Evolutionary conservation across 257 asterid species (phyloP).

Genomic region (Capsicum baccatum): DNA sequence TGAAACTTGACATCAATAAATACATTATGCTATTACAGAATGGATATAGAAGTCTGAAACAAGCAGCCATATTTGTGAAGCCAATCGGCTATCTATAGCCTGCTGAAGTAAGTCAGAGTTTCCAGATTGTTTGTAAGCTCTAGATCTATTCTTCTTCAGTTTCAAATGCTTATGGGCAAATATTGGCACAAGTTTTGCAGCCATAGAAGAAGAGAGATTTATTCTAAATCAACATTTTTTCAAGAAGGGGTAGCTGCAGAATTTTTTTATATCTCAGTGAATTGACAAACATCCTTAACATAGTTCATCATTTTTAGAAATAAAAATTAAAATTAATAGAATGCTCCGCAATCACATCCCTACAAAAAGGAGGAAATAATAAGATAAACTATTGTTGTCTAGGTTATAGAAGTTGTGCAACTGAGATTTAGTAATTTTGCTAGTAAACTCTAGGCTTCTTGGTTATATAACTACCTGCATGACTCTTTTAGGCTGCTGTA

Average conservation of each 20-base stretch:
- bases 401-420: not conserved
- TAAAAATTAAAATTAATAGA: not conserved
- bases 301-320: not conserved
- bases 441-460: not conserved
- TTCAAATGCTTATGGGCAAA: conserved; percentile 66
- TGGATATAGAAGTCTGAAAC: not conserved
- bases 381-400: not conserved
- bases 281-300: not conserved
- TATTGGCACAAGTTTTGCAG: conserved; percentile 88
- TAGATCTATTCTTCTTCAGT: conserved; percentile 95
- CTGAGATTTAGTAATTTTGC: not conserved
- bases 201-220: conserved; percentile 43
- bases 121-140: conserved; percentile 76
- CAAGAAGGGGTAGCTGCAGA: not conserved
- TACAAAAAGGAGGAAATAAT: not conserved
- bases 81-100: conserved; percentile 85
- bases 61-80: not conserved
- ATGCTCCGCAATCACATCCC: not conserved
- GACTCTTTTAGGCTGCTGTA: not conserved
- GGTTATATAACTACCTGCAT: not conserved
- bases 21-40: not conserved
- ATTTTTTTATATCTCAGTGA: too few relatives aligned
- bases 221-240: not conserved
- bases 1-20: not conserved
- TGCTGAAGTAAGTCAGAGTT: conserved; percentile 61